Percentiles rank a stretch among this genome's conserved stretches.
These are phyloP conservation scores for Suillus ampliporus DNA, from an alignment of 768 basidiomycete species.

Conservation along the genomic window DNA sequence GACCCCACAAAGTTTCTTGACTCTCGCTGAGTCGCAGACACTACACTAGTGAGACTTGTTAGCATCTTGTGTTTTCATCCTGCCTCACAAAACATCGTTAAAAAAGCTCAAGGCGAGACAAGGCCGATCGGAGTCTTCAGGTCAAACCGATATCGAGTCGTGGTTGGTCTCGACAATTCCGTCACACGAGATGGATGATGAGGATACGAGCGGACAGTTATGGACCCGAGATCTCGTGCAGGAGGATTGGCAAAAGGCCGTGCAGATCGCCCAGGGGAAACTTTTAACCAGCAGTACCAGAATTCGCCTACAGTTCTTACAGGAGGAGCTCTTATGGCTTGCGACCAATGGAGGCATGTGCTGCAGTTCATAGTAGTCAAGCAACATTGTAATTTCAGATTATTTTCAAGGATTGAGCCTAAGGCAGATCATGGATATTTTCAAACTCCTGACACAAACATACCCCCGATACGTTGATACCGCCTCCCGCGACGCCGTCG, in stretches of 20 bases:
- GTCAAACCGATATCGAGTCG: slow-evolving; percentile 61
- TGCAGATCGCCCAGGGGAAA: slow-evolving; percentile 56
- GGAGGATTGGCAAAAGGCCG: slow-evolving; percentile 59
- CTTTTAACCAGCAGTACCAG: slow-evolving; percentile 62
- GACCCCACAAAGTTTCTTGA: neutral
- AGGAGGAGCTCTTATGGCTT: slow-evolving; percentile 63
- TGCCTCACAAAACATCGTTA: slow-evolving; percentile 43
- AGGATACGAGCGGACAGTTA: slow-evolving; percentile 22
- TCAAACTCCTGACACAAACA: slow-evolving; percentile 73
- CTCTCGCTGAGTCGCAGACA: too few species aligned
- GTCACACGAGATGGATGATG: slow-evolving; percentile 37
- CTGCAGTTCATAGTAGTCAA: slow-evolving; percentile 3
- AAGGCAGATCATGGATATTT: slow-evolving; percentile 69
- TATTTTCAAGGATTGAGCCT: slow-evolving; percentile 57
- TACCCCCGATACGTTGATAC: slow-evolving; percentile 82
- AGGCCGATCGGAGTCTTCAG: slow-evolving; percentile 34
- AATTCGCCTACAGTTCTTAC: slow-evolving; percentile 59
- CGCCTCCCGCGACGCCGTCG: slow-evolving; percentile 72
- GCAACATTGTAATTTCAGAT: slow-evolving; percentile 11
- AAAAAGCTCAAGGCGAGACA: slow-evolving; percentile 58
- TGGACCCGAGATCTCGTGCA: slow-evolving; percentile 63
- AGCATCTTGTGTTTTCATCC: slow-evolving; percentile 28
- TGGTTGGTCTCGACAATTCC: slow-evolving; percentile 62
- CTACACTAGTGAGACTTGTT: too few species aligned
- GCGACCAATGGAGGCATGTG: slow-evolving; percentile 61